Percentiles rank a stretch among this genome's conserved stretches.
Evolutionary conservation across 768 basidiomycete species (phyloP).

Genomic region (Neoboletus subvelutipes): DNA sequence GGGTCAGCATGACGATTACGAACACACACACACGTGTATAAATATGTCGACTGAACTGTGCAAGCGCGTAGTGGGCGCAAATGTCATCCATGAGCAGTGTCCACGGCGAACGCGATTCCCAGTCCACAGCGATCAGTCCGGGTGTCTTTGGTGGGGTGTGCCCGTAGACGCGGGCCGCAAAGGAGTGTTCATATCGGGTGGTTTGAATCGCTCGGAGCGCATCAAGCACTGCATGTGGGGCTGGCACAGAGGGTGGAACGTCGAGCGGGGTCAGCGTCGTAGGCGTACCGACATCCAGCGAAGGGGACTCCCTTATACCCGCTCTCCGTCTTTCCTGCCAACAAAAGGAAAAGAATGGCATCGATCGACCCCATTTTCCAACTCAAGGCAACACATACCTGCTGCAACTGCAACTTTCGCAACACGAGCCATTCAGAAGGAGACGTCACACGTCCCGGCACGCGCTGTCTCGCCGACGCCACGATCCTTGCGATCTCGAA

Average conservation of each 20-base stretch:
- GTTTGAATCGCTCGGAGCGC: conserved; percentile 55
- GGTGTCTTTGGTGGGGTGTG: conserved; percentile 20
- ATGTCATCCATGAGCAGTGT: conserved; percentile 74
- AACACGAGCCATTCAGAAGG: conserved; percentile 35
- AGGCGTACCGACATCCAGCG: conserved; percentile 1
- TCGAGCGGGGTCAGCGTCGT: conserved; percentile 30
- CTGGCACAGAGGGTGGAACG: conserved; percentile 21
- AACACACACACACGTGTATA: not conserved
- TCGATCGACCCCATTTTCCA: not conserved
- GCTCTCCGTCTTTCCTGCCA: conserved; percentile 23
- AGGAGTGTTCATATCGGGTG: conserved; percentile 66
- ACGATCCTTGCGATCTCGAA: conserved; percentile 41
- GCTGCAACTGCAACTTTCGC: conserved; percentile 48
- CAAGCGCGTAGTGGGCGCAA: conserved; percentile 57
- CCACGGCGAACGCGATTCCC: conserved; percentile 73
- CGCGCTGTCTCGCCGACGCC: conserved; percentile 16
- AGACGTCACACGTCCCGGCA: conserved; percentile 17
- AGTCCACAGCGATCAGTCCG: conserved; percentile 60
- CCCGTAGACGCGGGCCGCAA: conserved; percentile 63
- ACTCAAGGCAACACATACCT: conserved; percentile 15
- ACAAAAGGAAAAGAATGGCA: too few species aligned
- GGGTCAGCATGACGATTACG: conserved; percentile 1
- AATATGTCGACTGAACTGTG: conserved; percentile 45
- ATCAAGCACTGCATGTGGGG: conserved; percentile 41
- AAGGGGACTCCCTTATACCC: conserved; percentile 5